These are phyloP conservation scores for Saturnispora sanitii DNA, from an alignment of 805 yeast species.

Conservation along the genomic window DNA sequence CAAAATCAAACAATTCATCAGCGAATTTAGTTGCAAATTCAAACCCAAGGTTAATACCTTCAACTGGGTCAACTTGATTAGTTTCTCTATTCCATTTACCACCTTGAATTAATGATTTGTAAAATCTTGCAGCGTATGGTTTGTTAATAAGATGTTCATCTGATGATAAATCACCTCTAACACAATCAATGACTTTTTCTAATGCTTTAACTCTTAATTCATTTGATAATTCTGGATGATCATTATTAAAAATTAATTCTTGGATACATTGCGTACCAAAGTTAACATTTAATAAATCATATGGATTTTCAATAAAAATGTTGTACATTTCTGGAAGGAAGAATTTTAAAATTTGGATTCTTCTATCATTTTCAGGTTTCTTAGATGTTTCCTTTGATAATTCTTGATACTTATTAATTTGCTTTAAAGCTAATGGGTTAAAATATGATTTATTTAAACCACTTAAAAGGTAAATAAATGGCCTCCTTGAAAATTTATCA, in stretches of 20 bases:
- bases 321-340: slow-evolving; percentile 60
- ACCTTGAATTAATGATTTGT: slow-evolving; percentile 73
- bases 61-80: slow-evolving; percentile 37
- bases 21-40: slow-evolving; percentile 46
- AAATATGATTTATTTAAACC: slow-evolving; percentile 79
- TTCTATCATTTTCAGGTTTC: slow-evolving; percentile 72
- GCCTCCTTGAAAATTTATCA: slow-evolving; percentile 80
- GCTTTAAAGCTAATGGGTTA: slow-evolving; percentile 55
- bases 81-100: slow-evolving; percentile 71
- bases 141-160: slow-evolving; percentile 60
- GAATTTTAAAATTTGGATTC: slow-evolving; percentile 52
- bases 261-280: slow-evolving; percentile 76
- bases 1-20: slow-evolving; percentile 36
- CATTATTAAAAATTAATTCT: slow-evolving; percentile 54
- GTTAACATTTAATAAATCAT: slow-evolving; percentile 50
- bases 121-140: slow-evolving; percentile 64
- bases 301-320: slow-evolving; percentile 40
- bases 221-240: slow-evolving; percentile 25
- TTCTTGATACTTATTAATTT: slow-evolving; percentile 49
- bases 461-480: slow-evolving; percentile 68
- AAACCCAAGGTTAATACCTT: slow-evolving; percentile 40
- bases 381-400: slow-evolving; percentile 65
- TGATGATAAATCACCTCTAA: slow-evolving; percentile 57
- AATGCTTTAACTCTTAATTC: slow-evolving; percentile 37
- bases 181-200: slow-evolving; percentile 44